phyloP scores from a whole-genome alignment of 768 basidiomycete species.

The Tylopilus plumbeoviolaceoides region DNA sequence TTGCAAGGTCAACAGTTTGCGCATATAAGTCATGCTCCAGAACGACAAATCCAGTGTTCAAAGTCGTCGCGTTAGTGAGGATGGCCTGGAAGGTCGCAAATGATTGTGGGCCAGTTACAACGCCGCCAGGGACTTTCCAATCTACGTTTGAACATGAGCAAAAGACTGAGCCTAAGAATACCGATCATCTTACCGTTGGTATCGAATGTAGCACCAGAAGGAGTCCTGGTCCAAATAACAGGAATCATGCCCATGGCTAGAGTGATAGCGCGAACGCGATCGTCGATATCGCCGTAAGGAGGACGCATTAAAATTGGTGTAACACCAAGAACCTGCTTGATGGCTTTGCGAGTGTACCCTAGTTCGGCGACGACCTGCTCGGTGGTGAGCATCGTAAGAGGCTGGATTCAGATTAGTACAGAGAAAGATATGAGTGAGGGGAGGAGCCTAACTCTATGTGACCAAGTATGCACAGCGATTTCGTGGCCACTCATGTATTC shows the following conservation, averaged over 20 bases:
- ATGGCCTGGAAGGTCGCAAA: slow-evolving; percentile 70
- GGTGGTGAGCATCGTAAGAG: slow-evolving; percentile 67
- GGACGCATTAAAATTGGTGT: slow-evolving; percentile 78
- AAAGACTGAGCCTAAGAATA: not conserved
- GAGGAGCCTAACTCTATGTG: slow-evolving; percentile 53
- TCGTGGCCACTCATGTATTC: slow-evolving; percentile 81
- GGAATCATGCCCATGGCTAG: slow-evolving; percentile 90
- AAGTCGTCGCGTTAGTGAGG: slow-evolving; percentile 58
- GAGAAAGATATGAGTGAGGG: not conserved
- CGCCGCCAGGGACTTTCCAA: slow-evolving; percentile 82
- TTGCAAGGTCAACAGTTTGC: slow-evolving; percentile 86
- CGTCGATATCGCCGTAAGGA: slow-evolving; percentile 85
- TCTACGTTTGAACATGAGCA: slow-evolving; percentile 40
- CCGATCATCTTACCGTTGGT: slow-evolving; percentile 53
- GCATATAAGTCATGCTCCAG: slow-evolving; percentile 83
- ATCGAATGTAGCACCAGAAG: slow-evolving; percentile 55
- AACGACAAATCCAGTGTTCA: slow-evolving; percentile 78
- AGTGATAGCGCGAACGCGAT: slow-evolving; percentile 87
- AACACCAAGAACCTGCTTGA: slow-evolving; percentile 70
- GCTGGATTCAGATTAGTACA: slow-evolving; percentile 34
- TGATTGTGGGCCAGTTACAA: slow-evolving; percentile 61
- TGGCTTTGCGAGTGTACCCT: slow-evolving; percentile 86
- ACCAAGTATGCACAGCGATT: slow-evolving; percentile 89
- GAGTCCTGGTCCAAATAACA: slow-evolving; percentile 81
- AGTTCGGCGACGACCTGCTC: slow-evolving; percentile 89